A percentile compares a stretch with the other conserved stretches of the same genome.
These are phyloP conservation scores for Fusarium anthophilum DNA, from an alignment of 2,329 filamentous ascomycete species.

Conservation along the genomic window DNA sequence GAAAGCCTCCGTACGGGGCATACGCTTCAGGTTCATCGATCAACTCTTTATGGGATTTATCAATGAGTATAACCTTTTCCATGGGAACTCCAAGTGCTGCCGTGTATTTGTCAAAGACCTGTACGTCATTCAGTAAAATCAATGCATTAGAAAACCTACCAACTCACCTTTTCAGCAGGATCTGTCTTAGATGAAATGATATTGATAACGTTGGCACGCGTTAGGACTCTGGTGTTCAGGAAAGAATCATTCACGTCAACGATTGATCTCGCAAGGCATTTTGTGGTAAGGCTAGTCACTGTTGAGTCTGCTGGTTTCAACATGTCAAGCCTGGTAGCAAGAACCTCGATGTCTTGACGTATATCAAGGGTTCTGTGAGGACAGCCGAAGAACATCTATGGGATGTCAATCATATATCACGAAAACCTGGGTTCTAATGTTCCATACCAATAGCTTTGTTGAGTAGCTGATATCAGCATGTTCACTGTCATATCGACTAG, in stretches of 20 bases:
- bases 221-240: background rate
- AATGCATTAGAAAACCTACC: too few relatives aligned
- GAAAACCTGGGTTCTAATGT: too few relatives aligned
- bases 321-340: background rate
- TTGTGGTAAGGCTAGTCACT: background rate
- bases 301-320: background rate
- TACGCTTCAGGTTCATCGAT: background rate
- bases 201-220: background rate
- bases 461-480: background rate
- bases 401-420: fast-evolving
- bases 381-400: conserved; percentile 5
- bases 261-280: background rate
- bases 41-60: background rate
- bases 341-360: background rate
- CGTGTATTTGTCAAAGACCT: background rate
- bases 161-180: background rate
- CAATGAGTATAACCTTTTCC: background rate
- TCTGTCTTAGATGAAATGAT: background rate
- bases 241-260: background rate
- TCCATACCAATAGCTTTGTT: background rate
- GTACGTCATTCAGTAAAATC: background rate
- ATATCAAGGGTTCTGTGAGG: background rate
- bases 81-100: background rate
- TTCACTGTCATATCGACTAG: background rate
- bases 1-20: background rate